Evolutionary conservation across 768 basidiomycete genomes (phyloP).

Genomic region (Phanerodontia chrysosporium): DNA sequence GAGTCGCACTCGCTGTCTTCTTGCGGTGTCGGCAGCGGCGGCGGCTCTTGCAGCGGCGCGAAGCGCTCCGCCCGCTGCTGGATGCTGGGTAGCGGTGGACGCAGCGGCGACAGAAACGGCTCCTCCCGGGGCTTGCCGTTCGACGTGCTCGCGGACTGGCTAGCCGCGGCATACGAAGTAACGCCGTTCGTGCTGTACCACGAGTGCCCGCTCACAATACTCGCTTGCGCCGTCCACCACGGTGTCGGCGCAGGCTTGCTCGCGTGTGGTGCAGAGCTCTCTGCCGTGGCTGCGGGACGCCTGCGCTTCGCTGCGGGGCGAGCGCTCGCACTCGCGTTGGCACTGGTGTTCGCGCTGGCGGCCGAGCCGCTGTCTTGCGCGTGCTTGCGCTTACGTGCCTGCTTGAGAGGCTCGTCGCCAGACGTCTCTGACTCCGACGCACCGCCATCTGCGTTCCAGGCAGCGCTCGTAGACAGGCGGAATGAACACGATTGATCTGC

Average conservation of each 20-base stretch:
- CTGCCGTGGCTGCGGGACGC: neutral
- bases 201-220: neutral
- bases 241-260: neutral
- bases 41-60: neutral
- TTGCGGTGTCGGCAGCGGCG: neutral
- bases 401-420: neutral
- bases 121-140: neutral
- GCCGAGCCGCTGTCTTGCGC: no score
- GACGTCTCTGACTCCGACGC: neutral
- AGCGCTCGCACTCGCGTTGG: neutral
- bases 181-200: neutral
- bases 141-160: neutral
- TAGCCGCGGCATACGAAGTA: neutral
- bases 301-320: neutral
- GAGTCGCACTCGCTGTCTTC: neutral
- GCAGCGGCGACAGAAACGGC: slow-evolving; percentile 1
- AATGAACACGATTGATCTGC: neutral
- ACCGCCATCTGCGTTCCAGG: neutral
- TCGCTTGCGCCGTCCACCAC: neutral
- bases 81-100: neutral
- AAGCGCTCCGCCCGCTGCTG: slow-evolving; percentile 1
- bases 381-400: neutral
- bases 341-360: neutral
- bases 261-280: neutral
- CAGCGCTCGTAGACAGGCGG: neutral